phyloP scores from a whole-genome alignment of 768 basidiomycete genomes.

The Leccinum pellstonianum region DNA sequence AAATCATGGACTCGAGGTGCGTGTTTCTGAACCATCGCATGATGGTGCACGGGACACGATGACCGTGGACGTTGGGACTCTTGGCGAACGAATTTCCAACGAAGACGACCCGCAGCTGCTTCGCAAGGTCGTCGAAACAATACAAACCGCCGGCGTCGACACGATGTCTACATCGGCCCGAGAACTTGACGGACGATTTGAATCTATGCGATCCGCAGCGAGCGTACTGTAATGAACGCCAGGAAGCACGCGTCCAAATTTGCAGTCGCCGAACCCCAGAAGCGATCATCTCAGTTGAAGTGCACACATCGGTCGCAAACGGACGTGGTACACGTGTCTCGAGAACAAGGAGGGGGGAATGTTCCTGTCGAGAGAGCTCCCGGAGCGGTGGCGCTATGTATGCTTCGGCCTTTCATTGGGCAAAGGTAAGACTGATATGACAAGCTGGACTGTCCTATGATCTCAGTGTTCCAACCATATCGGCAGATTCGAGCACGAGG shows the following conservation, averaged over 20 bases:
- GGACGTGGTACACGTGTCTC: neutral
- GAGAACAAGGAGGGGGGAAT: neutral
- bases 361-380: neutral
- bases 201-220: neutral
- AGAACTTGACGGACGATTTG: neutral
- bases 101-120: neutral
- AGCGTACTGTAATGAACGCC: neutral
- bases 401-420: neutral
- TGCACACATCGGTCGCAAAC: neutral
- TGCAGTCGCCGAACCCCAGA: neutral
- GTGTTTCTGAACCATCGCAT: neutral
- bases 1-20: neutral
- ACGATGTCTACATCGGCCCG: neutral
- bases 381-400: neutral
- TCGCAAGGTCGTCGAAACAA: neutral
- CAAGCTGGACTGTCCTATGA: neutral
- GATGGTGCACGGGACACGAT: neutral
- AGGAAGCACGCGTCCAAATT: neutral
- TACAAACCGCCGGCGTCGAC: neutral
- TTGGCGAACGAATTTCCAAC: neutral
- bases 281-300: constrained; percentile 3
- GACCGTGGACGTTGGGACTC: neutral
- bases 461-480: neutral
- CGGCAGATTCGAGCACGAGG: neutral
- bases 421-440: neutral